Evolutionary conservation across 2,329 filamentous ascomycete species (phyloP), one percentile per base, ranked within the genome.

Genomic region (Pyricularia pennisetigena): DNA sequence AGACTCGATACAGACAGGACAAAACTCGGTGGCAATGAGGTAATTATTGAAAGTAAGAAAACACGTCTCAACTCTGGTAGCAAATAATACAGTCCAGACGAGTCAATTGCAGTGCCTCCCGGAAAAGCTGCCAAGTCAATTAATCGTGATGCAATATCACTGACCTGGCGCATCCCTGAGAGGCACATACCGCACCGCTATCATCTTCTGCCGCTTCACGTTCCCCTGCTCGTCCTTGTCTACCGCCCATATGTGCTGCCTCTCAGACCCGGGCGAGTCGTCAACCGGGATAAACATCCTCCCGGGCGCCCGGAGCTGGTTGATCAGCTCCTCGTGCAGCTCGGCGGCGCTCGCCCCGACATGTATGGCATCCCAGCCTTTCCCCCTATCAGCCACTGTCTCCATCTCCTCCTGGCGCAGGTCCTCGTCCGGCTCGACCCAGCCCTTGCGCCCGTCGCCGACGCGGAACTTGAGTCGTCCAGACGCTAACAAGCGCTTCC

Each of bases 311-410:
- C 87, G 88, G 72, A 99, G 80, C 80, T 98, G 95, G 32, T 88
- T 85, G 64, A 97, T 79, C 71, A 98, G 79, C 69, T 86, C 85
- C 23, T 85, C 75, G 76, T 97, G 94, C 68, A 97, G 79, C 74
- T 88, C 85, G 28, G 80, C 85, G 0, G 94, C 94, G 8, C 93
- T 91, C 0, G 95, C 95, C 0, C 95, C 95, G 2, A 98, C 95
- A 76, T 98, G 95, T 69, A 99, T 98, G 2, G 91, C 94, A 82
- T 98, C 93, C 83, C 94, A 99, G 0, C 88, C 84, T 32, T 77
- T 79, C 70, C 79, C 82, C 14, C 81, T 79, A 68, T 82, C 82
- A 6, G 82, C 82, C 63, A 79, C 78, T 1, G 78, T 85, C 73
- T 73, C 79, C 65, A 78, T 77, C 2, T 80, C 86, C 73, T 74